Conservation (phyloP, 2,329 filamentous ascomycete genomes). For the Phaeosphaeriaceae sp. region DNA sequence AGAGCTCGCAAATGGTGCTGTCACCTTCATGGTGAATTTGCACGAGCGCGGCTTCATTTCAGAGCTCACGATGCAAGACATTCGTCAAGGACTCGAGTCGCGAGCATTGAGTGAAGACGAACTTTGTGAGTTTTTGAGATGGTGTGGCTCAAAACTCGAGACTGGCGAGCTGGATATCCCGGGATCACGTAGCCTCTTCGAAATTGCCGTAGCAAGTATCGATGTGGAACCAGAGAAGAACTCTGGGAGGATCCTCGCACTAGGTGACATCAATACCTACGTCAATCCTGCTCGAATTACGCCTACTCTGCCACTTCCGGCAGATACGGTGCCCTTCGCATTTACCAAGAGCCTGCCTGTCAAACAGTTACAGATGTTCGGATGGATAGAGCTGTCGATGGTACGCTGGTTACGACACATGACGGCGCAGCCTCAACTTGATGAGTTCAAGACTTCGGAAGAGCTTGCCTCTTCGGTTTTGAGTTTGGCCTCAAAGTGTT, state of each 20-base stretch:
- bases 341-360: slow-evolving; percentile 75
- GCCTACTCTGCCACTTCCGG: slow-evolving; percentile 79
- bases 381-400: slow-evolving; percentile 85
- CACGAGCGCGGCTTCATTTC: slow-evolving; percentile 86
- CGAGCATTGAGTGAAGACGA: slow-evolving; percentile 82
- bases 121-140: slow-evolving; percentile 81
- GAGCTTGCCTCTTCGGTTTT: slow-evolving; percentile 80
- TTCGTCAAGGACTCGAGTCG: slow-evolving; percentile 80
- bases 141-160: slow-evolving; percentile 76
- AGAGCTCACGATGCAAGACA: slow-evolving; percentile 85
- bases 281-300: slow-evolving; percentile 81
- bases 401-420: slow-evolving; percentile 86
- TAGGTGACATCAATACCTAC: slow-evolving; percentile 78
- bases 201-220: slow-evolving; percentile 77
- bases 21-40: slow-evolving; percentile 79
- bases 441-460: slow-evolving; percentile 71
- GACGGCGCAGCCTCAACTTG: slow-evolving; percentile 63
- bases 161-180: slow-evolving; percentile 74
- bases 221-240: slow-evolving; percentile 58
- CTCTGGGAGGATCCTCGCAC: slow-evolving; percentile 75
- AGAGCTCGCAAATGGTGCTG: slow-evolving; percentile 70
- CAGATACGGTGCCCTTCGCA: slow-evolving; percentile 82
- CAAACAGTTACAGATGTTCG: slow-evolving; percentile 76
- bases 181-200: slow-evolving; percentile 74
- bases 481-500: slow-evolving; percentile 83